These are phyloP conservation scores for Colletotrichum cordylinicola DNA, from an alignment of 2,329 filamentous ascomycete species.

Conservation along the genomic window DNA sequence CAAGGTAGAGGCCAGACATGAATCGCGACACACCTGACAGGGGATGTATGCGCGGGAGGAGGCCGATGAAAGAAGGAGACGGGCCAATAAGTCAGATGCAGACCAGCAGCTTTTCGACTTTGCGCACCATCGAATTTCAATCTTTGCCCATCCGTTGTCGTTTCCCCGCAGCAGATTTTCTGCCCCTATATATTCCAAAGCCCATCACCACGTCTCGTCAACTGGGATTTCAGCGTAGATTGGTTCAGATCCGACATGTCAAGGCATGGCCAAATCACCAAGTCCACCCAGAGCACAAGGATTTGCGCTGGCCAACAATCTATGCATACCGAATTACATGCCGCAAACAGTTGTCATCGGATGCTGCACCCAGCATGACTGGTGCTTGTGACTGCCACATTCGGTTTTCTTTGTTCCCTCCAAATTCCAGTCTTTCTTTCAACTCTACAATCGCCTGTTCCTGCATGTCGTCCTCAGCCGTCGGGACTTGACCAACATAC, in stretches of 20 bases:
- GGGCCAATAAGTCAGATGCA: not conserved
- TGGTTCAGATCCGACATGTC: not conserved
- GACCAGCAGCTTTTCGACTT: not conserved
- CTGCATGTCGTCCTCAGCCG: not conserved
- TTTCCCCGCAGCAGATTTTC: not conserved
- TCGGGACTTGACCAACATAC: not conserved
- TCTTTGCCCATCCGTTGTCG: not conserved
- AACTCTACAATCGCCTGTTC: not conserved
- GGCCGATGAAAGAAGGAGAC: not conserved
- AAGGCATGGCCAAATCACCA: not conserved
- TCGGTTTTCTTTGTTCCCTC: not conserved
- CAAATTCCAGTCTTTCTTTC: not conserved
- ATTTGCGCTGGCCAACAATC: not conserved
- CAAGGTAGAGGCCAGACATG: not conserved
- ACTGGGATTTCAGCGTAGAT: not conserved
- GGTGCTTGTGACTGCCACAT: not conserved
- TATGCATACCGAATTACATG: not conserved
- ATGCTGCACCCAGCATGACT: not conserved
- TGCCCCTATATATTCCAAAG: not conserved
- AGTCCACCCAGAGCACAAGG: not conserved
- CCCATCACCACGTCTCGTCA: not conserved
- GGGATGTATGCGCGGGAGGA: not conserved
- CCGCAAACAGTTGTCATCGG: constrained; percentile 2
- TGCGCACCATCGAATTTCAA: not conserved
- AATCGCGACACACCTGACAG: not conserved